These are phyloP conservation scores for Candida sp. DNA, from an alignment of 1,139 yeast species.

Conservation along the genomic window DNA sequence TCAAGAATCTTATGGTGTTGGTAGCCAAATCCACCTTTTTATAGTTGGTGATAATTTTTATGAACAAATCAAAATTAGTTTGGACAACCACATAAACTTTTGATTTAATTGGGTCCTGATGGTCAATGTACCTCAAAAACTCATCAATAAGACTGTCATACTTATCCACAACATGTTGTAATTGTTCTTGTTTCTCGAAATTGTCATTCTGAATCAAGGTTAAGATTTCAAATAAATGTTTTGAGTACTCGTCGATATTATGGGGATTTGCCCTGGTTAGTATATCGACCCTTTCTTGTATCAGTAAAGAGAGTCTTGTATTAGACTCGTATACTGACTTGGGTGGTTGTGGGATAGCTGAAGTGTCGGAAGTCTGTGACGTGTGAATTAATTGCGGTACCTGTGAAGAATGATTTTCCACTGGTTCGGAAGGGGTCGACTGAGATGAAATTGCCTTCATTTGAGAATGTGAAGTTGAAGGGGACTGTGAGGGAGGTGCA, in stretches of 20 bases:
- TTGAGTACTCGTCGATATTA: slow-evolving; percentile 33
- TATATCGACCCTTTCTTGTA: slow-evolving; percentile 26
- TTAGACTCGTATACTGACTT: slow-evolving; percentile 1
- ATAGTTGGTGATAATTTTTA: slow-evolving; percentile 30
- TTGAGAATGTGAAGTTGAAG: not conserved
- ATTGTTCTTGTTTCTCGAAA: slow-evolving; percentile 11
- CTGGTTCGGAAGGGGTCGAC: not conserved
- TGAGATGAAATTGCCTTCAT: not conserved
- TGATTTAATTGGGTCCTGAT: slow-evolving; percentile 28
- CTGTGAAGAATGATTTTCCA: not conserved
- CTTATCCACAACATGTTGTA: slow-evolving; percentile 19
- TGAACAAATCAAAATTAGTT: slow-evolving; percentile 36
- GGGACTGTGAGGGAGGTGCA: not conserved
- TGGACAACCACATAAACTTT: slow-evolving; percentile 34
- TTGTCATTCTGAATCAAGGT: slow-evolving; percentile 23
- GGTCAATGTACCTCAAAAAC: slow-evolving; percentile 19
- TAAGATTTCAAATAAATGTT: slow-evolving; percentile 33
- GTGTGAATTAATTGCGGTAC: not conserved
- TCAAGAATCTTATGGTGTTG: slow-evolving; percentile 34
- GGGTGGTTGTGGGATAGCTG: not conserved
- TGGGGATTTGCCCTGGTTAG: slow-evolving; percentile 28
- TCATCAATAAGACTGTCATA: slow-evolving; percentile 21
- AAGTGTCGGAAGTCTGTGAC: not conserved
- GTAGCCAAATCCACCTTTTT: slow-evolving; percentile 31
- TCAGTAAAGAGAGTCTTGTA: slow-evolving; percentile 1